Base-by-base conservation (phyloP, 768 basidiomycete species). In the Lepiota venenata region DNA sequence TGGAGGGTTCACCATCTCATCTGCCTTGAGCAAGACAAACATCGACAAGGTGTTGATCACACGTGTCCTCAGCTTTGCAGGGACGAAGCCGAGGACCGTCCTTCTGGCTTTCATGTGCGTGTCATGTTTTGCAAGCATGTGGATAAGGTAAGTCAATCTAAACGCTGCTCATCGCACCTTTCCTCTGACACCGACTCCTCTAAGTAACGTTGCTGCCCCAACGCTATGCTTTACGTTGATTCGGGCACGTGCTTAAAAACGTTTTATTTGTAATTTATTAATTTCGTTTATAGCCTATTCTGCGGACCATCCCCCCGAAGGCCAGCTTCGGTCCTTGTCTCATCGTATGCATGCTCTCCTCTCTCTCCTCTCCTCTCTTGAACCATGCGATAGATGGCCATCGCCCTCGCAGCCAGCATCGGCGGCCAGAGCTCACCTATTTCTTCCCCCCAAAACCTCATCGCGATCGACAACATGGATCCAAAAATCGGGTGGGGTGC, bases 41-140 rank as follows among this genome's bases (percentile, higher is more conserved):
- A 93, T 98, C 57, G 97, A 98, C 71, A 82, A 87, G 20, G 82
- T 98, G 53, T 68, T 98, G 45, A 94, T 98, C 57, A 95, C 94
- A 3, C 82, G 90, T 25, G 85, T 98, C 39, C 80, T 99, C 49
- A 88, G 85, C 63, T 76, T 98, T 47, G 97, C 97, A 6, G 96
- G 97, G 4, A 87, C 92, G 10, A 79, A 79, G 51, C 97, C 96
- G 2, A 85, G 82, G 57, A 87, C 81, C 0, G 95, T 99, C 3
- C 74, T 99, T 7, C 80, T 99, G 42, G 87, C 93, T 0, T 91
- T 98, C 68, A 98, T 98, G 97, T 84, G 77, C 41, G 94, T 99
- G 15, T 89, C 94, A 2, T 98, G 94, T 64, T 99, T 99, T 66
- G 93, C 95, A 2, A 94, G 91, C 69, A 99, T 98, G 96, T 98